These are phyloP conservation scores for Rhododendron griersonianum DNA, from an alignment of 148 eudicot species.

Conservation along the genomic window DNA sequence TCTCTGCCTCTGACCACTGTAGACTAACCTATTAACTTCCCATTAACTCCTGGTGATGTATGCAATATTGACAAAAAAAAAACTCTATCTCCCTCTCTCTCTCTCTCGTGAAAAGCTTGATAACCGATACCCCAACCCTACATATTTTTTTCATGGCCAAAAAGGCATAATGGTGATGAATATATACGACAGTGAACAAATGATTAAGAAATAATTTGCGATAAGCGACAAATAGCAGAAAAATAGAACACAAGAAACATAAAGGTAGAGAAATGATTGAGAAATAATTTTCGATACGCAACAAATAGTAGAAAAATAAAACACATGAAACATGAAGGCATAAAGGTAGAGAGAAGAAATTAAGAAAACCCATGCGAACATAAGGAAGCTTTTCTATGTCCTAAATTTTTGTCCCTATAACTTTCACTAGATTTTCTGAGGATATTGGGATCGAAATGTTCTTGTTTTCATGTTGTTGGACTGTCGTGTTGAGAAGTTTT, in stretches of 20 bases:
- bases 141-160: neutral
- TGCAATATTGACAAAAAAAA: too few relatives aligned
- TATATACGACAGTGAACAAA: neutral
- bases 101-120: too few relatives aligned
- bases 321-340: neutral
- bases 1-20: too few relatives aligned
- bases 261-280: neutral
- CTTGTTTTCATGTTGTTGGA: neutral
- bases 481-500: too few relatives aligned
- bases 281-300: neutral
- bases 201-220: neutral
- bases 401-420: neutral
- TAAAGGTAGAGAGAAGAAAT: neutral
- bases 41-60: too few relatives aligned
- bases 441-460: neutral
- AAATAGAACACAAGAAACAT: neutral
- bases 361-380: neutral
- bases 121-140: neutral
- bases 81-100: too few relatives aligned
- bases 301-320: neutral
- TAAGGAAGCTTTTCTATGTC: neutral
- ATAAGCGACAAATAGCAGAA: neutral
- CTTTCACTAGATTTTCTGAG: neutral
- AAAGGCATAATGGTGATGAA: neutral
- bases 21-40: too few relatives aligned